These are phyloP conservation scores for Alternaria brassicae DNA, from an alignment of 2,329 filamentous ascomycete genomes.

Conservation along the genomic window DNA sequence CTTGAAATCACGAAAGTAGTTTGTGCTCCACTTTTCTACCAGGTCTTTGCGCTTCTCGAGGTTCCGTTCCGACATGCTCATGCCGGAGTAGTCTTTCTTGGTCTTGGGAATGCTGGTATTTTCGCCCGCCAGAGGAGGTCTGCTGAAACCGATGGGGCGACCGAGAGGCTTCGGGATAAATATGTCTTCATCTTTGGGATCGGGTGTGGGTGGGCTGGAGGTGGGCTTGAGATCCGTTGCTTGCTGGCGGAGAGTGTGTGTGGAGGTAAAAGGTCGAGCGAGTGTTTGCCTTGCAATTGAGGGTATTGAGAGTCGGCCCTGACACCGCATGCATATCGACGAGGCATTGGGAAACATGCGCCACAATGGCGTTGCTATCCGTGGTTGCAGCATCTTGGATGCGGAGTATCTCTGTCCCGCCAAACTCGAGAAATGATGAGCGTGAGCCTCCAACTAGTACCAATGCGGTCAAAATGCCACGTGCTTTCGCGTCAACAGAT, in stretches of 20 bases:
- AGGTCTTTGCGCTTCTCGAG: slow-evolving; percentile 76
- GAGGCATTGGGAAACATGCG: slow-evolving; percentile 21
- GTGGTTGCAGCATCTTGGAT: slow-evolving; percentile 43
- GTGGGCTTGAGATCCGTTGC: slow-evolving; percentile 19
- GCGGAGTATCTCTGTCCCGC: slow-evolving; percentile 8
- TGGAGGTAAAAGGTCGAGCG: slow-evolving; percentile 36
- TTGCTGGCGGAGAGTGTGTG: slow-evolving; percentile 28
- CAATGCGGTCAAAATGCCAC: slow-evolving; percentile 21
- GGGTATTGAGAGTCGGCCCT: slow-evolving; percentile 16
- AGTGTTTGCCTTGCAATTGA: slow-evolving; percentile 19
- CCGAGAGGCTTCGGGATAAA: slow-evolving; percentile 63
- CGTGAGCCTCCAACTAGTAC: slow-evolving; percentile 22
- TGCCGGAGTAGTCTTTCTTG: slow-evolving; percentile 42
- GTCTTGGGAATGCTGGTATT: slow-evolving; percentile 76
- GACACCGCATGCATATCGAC: slow-evolving; percentile 27
- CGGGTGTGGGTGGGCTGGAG: slow-evolving; percentile 12
- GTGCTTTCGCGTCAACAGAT: slow-evolving; percentile 30
- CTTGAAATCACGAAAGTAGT: slow-evolving; percentile 95
- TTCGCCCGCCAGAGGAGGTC: slow-evolving; percentile 77
- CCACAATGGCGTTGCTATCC: slow-evolving; percentile 31
- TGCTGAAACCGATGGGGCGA: slow-evolving; percentile 81
- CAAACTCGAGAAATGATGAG: slow-evolving; percentile 19
- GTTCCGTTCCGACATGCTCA: slow-evolving; percentile 59
- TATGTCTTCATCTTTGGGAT: slow-evolving; percentile 37
- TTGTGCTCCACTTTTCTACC: slow-evolving; percentile 77